Evolutionary conservation across 768 basidiomycete genomes (phyloP), one percentile per base, ranked within the genome.

Genomic region (Pisolithus tinctorius): DNA sequence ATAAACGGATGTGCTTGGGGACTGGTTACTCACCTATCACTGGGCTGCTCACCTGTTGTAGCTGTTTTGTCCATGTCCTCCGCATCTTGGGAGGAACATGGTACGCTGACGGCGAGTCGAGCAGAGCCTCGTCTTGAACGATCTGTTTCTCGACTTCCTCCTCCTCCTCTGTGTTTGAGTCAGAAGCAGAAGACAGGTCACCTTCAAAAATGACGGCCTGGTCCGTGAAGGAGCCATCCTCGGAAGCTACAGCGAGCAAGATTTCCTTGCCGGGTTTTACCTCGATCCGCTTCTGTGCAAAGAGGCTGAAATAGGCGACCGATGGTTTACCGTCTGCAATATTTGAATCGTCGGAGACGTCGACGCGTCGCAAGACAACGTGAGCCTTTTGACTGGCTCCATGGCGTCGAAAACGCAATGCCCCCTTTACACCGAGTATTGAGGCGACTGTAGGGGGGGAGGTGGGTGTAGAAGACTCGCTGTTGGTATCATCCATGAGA

Each of bases 241-340:
- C 74, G 26, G 74, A 71, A 38, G 73, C 74, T 31, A 86, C 70
- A 6, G 82, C 74, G 49, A 87, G 73, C 44, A 85, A 71, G 47
- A 87, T 78, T 67, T 83, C 82, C 66, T 84, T 84, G 51, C 84
- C 84, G 11, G 83, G 80, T 61, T 78, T 84, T 58, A 84, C 77
- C 61, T 81, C 81, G 62, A 87, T 81, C 54, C 80, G 70, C 70
- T 87, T 87, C 58, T 77, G 75, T 4, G 85, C 82, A 62, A 84
- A 82, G 11, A 87, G 69, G 60, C 75, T 79, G 61, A 84, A 87
- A 63, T 76, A 78, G 37, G 77, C 74, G 50, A 76, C 61, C 27
- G 67, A 60, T 23, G 63, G 59, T 17, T 65, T 63, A n/a, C 70
- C 66, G 9, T 62, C 73, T 47, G 73, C 73, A 48, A 74, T 75